These are phyloP conservation scores for Clarireedia monteithiana DNA, from an alignment of 2,329 filamentous ascomycete genomes.

Conservation along the genomic window DNA sequence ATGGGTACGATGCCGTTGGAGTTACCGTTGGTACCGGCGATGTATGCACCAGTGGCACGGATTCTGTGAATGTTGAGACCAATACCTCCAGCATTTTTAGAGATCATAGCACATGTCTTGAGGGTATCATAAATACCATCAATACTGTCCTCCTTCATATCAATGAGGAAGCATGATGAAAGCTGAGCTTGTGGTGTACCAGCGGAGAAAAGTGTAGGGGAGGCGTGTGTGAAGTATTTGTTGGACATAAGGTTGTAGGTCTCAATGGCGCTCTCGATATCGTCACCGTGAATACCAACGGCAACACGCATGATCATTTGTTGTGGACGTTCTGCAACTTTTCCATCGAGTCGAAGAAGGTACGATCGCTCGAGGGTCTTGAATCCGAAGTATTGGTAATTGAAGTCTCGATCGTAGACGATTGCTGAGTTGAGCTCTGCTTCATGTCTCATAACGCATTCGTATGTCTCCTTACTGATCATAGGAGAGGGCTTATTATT, in stretches of 20 bases:
- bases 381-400: slow-evolving; percentile 99
- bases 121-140: slow-evolving; percentile 98
- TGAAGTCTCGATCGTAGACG: slow-evolving; percentile 98
- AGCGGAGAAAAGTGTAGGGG: slow-evolving; percentile 95
- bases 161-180: slow-evolving; percentile 96
- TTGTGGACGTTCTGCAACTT: slow-evolving; percentile 94
- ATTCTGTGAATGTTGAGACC: slow-evolving; percentile 95
- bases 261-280: slow-evolving; percentile 91
- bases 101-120: slow-evolving; percentile 99
- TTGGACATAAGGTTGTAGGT: slow-evolving; percentile 99
- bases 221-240: slow-evolving; percentile 98
- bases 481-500: slow-evolving; percentile 79
- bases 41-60: slow-evolving; percentile 94
- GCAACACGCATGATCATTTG: slow-evolving; percentile 99
- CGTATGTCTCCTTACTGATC: slow-evolving; percentile 87
- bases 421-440: slow-evolving; percentile 98
- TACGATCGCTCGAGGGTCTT: slow-evolving; percentile 98
- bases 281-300: slow-evolving; percentile 91
- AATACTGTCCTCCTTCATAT: slow-evolving; percentile 99
- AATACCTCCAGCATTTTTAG: slow-evolving; percentile 97
- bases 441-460: slow-evolving; percentile 90
- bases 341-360: slow-evolving; percentile 87
- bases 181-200: slow-evolving; percentile 91
- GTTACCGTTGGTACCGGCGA: slow-evolving; percentile 94
- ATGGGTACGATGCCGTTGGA: slow-evolving; percentile 97